A percentile compares a stretch with the other conserved stretches of the same genome.
Evolutionary conservation across 306 rosid genomes (phyloP).

Genomic region (Crataegus laevigata): DNA sequence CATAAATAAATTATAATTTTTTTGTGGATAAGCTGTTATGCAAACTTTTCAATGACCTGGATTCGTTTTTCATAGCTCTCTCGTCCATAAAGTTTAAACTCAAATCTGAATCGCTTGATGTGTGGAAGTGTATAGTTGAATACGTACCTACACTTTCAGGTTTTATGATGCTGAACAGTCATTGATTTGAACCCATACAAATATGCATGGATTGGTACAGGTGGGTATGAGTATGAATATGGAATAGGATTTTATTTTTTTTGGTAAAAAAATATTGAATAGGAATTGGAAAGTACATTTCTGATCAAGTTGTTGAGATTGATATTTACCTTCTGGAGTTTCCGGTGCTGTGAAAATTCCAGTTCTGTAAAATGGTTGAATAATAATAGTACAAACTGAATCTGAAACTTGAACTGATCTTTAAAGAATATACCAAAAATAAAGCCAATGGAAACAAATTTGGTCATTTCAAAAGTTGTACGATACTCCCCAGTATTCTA

Average conservation of each 20-base stretch:
- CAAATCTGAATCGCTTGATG: not conserved
- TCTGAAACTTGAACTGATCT: not conserved
- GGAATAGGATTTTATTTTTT: not conserved
- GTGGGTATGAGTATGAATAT: not conserved
- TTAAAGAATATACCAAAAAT: not conserved
- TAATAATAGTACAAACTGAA: not conserved
- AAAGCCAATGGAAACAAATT: no score
- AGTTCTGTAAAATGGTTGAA: not conserved
- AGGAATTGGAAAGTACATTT: no score
- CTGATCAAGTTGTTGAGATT: not conserved
- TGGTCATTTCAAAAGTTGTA: no score
- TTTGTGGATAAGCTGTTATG: no score
- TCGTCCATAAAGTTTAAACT: not conserved
- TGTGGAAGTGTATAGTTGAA: not conserved
- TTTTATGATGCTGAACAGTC: not conserved
- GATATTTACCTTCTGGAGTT: not conserved
- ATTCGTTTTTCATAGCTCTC: not conserved
- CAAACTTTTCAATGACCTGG: not conserved
- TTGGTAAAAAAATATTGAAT: no score
- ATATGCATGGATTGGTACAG: no score
- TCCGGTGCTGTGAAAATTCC: no score
- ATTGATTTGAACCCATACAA: not conserved
- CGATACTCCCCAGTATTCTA: no score
- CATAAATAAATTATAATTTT: not conserved
- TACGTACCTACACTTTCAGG: not conserved